Base-by-base conservation (phyloP, 1,139 yeast species). In the Saccharomyces pastorianus region DNA sequence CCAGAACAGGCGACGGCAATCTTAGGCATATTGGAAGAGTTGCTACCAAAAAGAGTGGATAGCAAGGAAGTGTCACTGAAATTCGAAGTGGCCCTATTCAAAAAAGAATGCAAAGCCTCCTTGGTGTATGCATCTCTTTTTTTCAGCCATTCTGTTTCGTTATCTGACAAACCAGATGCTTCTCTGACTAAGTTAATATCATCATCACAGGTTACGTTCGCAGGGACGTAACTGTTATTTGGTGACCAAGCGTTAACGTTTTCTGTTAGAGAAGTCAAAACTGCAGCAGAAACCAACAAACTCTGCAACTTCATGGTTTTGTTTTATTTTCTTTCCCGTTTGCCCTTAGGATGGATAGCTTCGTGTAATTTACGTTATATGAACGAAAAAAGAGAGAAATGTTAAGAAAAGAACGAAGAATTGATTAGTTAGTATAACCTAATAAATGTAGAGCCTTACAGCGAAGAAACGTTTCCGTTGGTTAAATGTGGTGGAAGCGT, bases 1-100 rank as follows among this genome's bases (percentile, higher is more conserved):
- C 97, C 96, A 4, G 91, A 82, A 67, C 88, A 85, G 2, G 95
- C 89, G 17, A 88, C 66, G 4, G 85, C 96, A 52, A 88, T 75
- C 52, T 58, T 63, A 32, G 68, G 68, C 9, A 58, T 55, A 41
- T 56, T 52, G 25, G 50, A 53, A 41, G 51, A 27, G 46, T 4
- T 51, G 29, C n/a, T 34, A 29, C 38, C 47, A 5, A 31, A 47
- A 20, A 31, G 51, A 48, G 38, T 48, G 13, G 53, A 48, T 11
- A 31, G 34, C 17, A 47, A 63, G 55, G 71, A 66, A 11, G 70
- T 60, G 54, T 74, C 73, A 57, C 87, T 67, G 62, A 64, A 63
- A 42, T 80, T 72, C 62, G 85, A 64, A 53, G 83, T 82, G 4
- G 87, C 81, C 46, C 79, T 75, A 14, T 76, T 71, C 53, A 89